phyloP scores from a whole-genome alignment of 2,329 filamentous ascomycete genomes.

The Colletotrichum orbiculare region DNA sequence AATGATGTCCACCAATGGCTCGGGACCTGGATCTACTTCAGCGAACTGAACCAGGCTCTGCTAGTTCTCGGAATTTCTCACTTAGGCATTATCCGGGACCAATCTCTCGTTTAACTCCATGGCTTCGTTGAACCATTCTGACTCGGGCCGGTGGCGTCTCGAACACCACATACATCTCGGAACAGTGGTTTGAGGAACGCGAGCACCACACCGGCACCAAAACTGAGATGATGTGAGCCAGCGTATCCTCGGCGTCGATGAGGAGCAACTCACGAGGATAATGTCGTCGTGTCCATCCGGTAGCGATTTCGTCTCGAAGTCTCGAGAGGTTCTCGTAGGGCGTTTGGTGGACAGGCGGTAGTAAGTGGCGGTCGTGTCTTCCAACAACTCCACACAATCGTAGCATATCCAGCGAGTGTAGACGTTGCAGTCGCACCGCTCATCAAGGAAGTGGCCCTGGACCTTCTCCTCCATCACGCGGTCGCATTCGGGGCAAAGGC shows the following conservation, averaged over 20 bases:
- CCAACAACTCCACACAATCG: not conserved
- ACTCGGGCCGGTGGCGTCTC: slow-evolving; percentile 26
- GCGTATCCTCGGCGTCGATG: not conserved
- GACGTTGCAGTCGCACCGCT: slow-evolving; percentile 33
- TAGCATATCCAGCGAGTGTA: slow-evolving; percentile 31
- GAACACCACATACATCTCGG: slow-evolving; percentile 35
- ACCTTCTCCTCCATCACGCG: slow-evolving; percentile 13
- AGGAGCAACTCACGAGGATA: slow-evolving; percentile 1
- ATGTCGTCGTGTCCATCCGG: not conserved
- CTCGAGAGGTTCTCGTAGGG: not conserved
- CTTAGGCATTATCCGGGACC: not conserved
- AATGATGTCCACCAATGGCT: no score
- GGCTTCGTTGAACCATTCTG: slow-evolving; percentile 22
- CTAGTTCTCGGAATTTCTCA: not conserved
- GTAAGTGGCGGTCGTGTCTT: not conserved
- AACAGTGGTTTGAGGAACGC: slow-evolving; percentile 12
- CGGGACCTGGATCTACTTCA: not conserved
- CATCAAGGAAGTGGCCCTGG: slow-evolving; percentile 14
- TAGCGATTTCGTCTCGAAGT: not conserved
- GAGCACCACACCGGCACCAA: slow-evolving; percentile 30
- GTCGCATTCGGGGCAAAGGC: slow-evolving; percentile 29
- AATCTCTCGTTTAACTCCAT: not conserved
- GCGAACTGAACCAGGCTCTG: not conserved
- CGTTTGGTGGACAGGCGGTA: slow-evolving; percentile 13
- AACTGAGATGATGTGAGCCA: slow-evolving; percentile 6